Base-by-base conservation (phyloP, 176 grass and related monocot species). In the Chrysopogon serrulatus region DNA sequence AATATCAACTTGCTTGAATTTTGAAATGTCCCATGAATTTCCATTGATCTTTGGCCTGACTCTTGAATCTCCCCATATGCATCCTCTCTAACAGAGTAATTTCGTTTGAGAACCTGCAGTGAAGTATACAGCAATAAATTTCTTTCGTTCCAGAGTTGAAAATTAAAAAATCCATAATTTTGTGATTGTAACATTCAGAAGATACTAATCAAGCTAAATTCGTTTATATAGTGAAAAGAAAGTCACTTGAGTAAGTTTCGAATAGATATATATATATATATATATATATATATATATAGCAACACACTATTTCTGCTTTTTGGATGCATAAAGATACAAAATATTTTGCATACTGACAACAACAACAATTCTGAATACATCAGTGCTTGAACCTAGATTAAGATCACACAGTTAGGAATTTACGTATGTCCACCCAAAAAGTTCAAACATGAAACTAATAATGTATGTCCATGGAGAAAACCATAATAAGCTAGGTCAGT, bases 1-100 rank as follows among this genome's bases (percentile, higher is more conserved):
- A 69, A 87, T 74, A 64, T 92, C 71, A 64, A 90, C n/a, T 79
- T 94, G 56, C 72, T 92, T 87, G 45, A 94, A 85, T 65, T 87
- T 94, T 26, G 84, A 75, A 62, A 87, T 68, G 62, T 89, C 76
- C 28, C 89, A 79, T 41, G 60, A 41, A 83, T 64, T 81, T 84
- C 27, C 92, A 79, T 71, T 89, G 19, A 85, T 45, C 77, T 70
- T 92, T 69, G 87, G 81, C 40, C 85, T 91, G 26, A 94, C 75
- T 89, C 89, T 91, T 72, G 82, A 68, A 82, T 39, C 42, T 83
- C 85, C 8, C 64, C 89, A 31, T 47, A 82, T 7, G 45, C 85
- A 73, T 85, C 76, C 12, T n/a, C 66, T 35, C 66, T 68, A n/a
- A 36, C 45, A 89, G 86, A 84, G 54, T 77, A 92, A 32, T 68